Percentiles rank a stretch among this genome's conserved stretches.
phyloP scores from a whole-genome alignment of 2,329 filamentous ascomycete species.

The Hypocreales sp. region DNA sequence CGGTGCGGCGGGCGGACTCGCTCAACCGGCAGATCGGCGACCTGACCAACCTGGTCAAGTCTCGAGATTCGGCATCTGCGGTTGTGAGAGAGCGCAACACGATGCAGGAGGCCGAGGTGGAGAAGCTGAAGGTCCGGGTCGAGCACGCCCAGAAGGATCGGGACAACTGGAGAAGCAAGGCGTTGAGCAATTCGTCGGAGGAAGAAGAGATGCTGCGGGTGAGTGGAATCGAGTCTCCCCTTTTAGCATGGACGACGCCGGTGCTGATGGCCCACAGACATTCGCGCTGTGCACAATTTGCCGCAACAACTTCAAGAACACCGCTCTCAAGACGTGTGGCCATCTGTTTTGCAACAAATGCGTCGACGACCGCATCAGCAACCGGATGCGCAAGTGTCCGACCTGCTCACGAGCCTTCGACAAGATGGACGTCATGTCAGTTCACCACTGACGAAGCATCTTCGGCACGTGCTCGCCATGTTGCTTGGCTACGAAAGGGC shows the following conservation, averaged over 20 bases:
- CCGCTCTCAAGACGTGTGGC: slow-evolving; percentile 81
- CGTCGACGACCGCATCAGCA: slow-evolving; percentile 75
- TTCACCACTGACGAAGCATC: slow-evolving; percentile 28
- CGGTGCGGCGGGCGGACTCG: slow-evolving; percentile 52
- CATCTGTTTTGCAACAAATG: slow-evolving; percentile 89
- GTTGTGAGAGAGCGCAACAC: slow-evolving; percentile 40
- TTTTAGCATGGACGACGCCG: no score
- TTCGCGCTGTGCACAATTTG: slow-evolving; percentile 71
- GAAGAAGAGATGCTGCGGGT: slow-evolving; percentile 79
- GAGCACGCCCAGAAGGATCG: slow-evolving; percentile 69
- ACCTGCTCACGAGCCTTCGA: slow-evolving; percentile 89
- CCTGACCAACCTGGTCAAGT: slow-evolving; percentile 55
- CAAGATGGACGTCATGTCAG: slow-evolving; percentile 72
- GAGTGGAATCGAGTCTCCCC: slow-evolving; percentile 27
- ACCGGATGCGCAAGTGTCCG: slow-evolving; percentile 87
- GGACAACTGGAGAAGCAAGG: slow-evolving; percentile 74
- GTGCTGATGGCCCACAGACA: no score
- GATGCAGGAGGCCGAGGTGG: slow-evolving; percentile 57
- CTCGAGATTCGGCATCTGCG: slow-evolving; percentile 51
- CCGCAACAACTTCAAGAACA: slow-evolving; percentile 86
- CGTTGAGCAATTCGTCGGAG: slow-evolving; percentile 62
- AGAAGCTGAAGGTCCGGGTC: slow-evolving; percentile 63
- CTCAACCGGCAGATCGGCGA: slow-evolving; percentile 64
- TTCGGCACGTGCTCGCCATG: background rate
- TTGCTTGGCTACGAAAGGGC: background rate